These are phyloP conservation scores for Aspergillus sergii DNA, from an alignment of 2,329 filamentous ascomycete species.

Conservation along the genomic window DNA sequence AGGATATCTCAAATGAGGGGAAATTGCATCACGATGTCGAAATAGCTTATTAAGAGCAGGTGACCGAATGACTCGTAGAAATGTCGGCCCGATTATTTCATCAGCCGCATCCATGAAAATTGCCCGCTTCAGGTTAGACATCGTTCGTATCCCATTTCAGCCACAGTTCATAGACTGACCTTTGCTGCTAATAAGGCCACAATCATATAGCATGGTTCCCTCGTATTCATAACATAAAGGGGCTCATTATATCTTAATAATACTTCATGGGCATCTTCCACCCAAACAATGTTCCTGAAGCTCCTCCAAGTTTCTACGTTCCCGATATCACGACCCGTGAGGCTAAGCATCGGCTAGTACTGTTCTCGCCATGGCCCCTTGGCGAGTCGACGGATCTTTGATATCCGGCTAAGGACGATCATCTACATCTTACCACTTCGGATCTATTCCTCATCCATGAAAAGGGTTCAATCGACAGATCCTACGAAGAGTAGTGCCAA, in stretches of 20 bases:
- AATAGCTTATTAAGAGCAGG: background rate
- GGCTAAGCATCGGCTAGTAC: background rate
- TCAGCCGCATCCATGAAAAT: background rate
- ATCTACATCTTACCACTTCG: background rate
- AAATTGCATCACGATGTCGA: background rate
- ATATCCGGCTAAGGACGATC: background rate
- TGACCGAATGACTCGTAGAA: background rate
- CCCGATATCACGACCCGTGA: background rate
- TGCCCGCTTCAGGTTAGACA: background rate
- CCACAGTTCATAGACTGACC: background rate
- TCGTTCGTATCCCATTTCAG: background rate
- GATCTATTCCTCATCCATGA: background rate
- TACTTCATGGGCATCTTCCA: background rate
- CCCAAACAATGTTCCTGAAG: background rate
- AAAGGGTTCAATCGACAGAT: background rate
- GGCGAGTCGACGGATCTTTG: background rate
- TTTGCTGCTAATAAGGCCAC: background rate
- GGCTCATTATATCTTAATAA: background rate
- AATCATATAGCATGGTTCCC: background rate
- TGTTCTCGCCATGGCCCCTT: background rate
- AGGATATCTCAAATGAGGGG: background rate
- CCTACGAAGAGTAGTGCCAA: background rate
- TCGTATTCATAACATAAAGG: background rate
- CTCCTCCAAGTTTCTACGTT: background rate
- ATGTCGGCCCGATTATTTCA: background rate